Conservation (phyloP, 1,139 yeast genomes). For the Suhomyces maxii region DNA sequence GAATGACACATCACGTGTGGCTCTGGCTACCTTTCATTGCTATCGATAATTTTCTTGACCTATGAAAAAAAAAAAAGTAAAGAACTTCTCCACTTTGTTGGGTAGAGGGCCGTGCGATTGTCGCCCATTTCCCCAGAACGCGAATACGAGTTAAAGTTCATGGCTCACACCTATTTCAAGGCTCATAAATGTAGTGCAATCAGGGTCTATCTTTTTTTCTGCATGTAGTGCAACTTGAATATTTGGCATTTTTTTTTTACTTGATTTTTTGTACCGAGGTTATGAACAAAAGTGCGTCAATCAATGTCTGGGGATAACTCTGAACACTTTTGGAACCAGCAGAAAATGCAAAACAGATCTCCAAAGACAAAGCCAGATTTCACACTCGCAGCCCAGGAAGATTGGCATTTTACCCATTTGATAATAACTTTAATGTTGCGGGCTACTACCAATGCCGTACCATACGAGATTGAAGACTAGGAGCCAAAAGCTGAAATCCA, state of each 20-base stretch:
- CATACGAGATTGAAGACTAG: too few relatives aligned
- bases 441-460: too few relatives aligned
- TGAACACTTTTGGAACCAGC: too few relatives aligned
- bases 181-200: conserved; percentile 1
- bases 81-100: neutral
- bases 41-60: neutral
- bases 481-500: too few relatives aligned
- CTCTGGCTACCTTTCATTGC: neutral
- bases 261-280: neutral
- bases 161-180: conserved; percentile 3
- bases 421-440: too few relatives aligned
- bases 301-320: neutral
- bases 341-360: neutral
- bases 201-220: neutral
- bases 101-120: neutral
- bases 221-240: neutral
- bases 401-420: neutral
- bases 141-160: neutral
- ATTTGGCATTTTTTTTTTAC: neutral
- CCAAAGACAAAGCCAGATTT: neutral
- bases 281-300: neutral
- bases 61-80: neutral
- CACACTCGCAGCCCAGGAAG: neutral
- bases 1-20: neutral
- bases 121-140: neutral